phyloP scores from a whole-genome alignment of 2,329 filamentous ascomycete genomes.

The Cladophialophora immunda region DNA sequence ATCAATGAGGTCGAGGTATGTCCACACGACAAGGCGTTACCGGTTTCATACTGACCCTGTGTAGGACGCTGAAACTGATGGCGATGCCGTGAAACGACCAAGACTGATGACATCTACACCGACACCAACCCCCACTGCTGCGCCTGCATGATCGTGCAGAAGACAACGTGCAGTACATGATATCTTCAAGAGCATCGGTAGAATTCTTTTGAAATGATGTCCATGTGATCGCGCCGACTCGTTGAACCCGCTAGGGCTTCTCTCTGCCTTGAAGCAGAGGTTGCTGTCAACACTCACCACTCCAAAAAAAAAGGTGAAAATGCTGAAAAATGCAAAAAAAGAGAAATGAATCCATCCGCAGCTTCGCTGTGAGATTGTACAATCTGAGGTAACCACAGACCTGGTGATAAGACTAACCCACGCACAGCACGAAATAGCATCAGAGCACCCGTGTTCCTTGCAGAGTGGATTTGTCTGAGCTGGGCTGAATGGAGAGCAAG shows the following conservation, averaged over 20 bases:
- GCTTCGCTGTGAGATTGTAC: constrained; percentile 22
- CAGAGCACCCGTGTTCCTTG: constrained; percentile 37
- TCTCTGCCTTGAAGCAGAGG: constrained; percentile 17
- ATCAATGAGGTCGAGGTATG: constrained; percentile 36
- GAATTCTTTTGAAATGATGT: background rate
- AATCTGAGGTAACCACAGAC: constrained; percentile 28
- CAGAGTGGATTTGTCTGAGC: constrained; percentile 22
- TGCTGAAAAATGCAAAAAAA: constrained; percentile 31
- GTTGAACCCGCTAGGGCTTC: background rate
- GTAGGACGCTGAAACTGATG: constrained; percentile 29
- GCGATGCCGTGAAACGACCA: constrained; percentile 32
- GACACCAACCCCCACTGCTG: constrained; percentile 33
- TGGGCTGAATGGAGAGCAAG: constrained; percentile 12
- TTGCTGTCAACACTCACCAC: constrained; percentile 19
- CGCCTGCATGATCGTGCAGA: constrained; percentile 28
- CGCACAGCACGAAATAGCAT: constrained; percentile 34
- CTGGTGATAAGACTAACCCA: constrained; percentile 32
- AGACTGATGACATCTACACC: constrained; percentile 30
- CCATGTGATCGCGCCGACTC: background rate
- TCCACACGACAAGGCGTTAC: background rate
- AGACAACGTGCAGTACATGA: constrained; percentile 15
- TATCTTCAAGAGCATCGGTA: constrained; percentile 6
- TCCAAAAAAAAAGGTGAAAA: constrained; percentile 37
- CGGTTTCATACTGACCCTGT: constrained; percentile 5
- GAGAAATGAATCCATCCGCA: constrained; percentile 24